These are phyloP conservation scores for Emmonsia crescens DNA, from an alignment of 2,329 filamentous ascomycete species.

Conservation along the genomic window DNA sequence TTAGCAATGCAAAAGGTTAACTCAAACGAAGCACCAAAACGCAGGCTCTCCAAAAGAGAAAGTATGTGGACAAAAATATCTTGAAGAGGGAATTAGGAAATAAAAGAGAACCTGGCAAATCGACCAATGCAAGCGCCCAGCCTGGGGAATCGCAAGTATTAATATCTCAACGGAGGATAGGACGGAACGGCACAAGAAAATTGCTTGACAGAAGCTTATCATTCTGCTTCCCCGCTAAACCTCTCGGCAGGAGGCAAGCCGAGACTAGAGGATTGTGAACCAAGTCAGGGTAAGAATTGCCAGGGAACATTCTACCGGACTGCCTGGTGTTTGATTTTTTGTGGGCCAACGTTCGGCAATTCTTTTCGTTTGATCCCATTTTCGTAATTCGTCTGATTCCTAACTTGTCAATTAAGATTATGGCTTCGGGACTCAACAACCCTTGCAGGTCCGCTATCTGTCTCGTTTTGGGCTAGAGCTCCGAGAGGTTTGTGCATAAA, in stretches of 20 bases:
- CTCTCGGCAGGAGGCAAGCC: background rate
- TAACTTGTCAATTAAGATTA: background rate
- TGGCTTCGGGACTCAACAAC: background rate
- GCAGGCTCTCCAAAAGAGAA: background rate
- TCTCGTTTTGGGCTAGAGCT: background rate
- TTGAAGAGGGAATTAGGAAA: background rate
- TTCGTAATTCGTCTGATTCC: background rate
- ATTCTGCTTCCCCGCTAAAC: background rate
- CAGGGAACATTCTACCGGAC: background rate
- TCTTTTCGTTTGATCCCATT: background rate
- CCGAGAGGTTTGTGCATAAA: background rate
- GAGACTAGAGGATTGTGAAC: background rate
- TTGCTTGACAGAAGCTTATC: constrained; percentile 3
- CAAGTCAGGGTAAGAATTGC: too few species aligned
- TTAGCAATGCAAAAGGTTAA: background rate
- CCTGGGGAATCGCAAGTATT: background rate
- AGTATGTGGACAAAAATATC: background rate
- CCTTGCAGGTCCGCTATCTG: background rate
- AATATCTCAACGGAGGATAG: background rate
- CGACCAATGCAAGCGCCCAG: background rate
- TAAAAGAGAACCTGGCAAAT: background rate
- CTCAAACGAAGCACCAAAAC: background rate
- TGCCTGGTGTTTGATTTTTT: background rate
- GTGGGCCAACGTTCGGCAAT: background rate
- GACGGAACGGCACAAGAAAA: background rate